A percentile compares a stretch with the other conserved stretches of the same genome.
These are phyloP conservation scores for Lactarius evosmus DNA, from an alignment of 768 basidiomycete genomes.

Conservation along the genomic window DNA sequence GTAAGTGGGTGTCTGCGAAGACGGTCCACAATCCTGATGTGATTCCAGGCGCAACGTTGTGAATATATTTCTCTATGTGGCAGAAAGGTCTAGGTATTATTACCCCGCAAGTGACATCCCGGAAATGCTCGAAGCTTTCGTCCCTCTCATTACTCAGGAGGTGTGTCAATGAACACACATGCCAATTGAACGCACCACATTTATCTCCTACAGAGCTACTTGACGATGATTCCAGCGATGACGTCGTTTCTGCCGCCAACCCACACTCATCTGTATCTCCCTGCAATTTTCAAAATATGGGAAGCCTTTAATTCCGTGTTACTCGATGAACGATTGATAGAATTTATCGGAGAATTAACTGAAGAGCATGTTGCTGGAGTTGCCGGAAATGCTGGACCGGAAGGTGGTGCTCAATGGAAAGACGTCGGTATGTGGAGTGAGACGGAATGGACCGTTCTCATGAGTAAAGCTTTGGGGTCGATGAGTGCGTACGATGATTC, in stretches of 20 bases:
- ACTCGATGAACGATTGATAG: conserved; percentile 71
- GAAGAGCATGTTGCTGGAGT: conserved; percentile 67
- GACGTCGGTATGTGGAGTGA: conserved; percentile 90
- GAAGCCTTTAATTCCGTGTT: conserved; percentile 72
- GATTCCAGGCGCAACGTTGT: conserved; percentile 49
- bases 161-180: conserved; percentile 41
- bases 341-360: conserved; percentile 63
- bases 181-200: neutral
- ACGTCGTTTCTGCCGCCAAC: conserved; percentile 74
- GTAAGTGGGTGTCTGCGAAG: conserved; percentile 39
- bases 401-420: conserved; percentile 62
- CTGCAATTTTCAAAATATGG: conserved; percentile 71
- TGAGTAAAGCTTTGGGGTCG: conserved; percentile 77
- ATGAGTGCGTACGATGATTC: conserved; percentile 53
- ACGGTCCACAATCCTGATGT: conserved; percentile 11
- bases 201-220: conserved; percentile 46
- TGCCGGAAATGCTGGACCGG: conserved; percentile 48
- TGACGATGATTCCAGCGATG: conserved; percentile 72
- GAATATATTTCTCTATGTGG: conserved; percentile 71
- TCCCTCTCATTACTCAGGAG: conserved; percentile 68
- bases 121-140: conserved; percentile 65
- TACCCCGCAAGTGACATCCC: conserved; percentile 63
- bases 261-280: conserved; percentile 64
- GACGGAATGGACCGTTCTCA: conserved; percentile 76
- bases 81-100: conserved; percentile 69